Evolutionary conservation across 768 basidiomycete genomes (phyloP).

Genomic region (Lentinula lateritia): DNA sequence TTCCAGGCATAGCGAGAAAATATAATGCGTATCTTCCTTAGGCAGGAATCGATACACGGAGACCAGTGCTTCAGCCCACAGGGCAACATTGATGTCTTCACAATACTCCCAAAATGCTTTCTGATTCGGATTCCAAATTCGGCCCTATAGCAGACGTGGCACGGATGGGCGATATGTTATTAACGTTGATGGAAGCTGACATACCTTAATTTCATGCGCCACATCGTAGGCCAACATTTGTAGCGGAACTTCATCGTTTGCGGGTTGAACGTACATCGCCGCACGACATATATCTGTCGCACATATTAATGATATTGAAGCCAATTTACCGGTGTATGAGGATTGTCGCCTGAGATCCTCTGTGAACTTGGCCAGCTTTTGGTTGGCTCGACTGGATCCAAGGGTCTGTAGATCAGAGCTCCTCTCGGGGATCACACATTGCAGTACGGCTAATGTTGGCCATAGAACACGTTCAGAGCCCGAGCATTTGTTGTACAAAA

Average conservation of each 20-base stretch:
- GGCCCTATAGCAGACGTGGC: constrained; percentile 10
- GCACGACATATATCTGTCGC: constrained; percentile 75
- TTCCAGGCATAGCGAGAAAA: constrained; percentile 64
- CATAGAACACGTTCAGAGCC: constrained; percentile 54
- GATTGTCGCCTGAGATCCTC: constrained; percentile 61
- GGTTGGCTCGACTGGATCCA: constrained; percentile 16
- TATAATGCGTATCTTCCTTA: constrained; percentile 48
- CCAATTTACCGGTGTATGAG: constrained; percentile 45
- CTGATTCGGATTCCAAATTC: constrained; percentile 24
- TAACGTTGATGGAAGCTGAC: background rate
- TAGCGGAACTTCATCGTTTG: constrained; percentile 54
- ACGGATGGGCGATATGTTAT: background rate
- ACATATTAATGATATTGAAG: constrained; percentile 67
- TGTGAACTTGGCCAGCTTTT: constrained; percentile 46
- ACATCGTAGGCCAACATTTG: constrained; percentile 64
- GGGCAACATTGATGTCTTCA: constrained; percentile 71
- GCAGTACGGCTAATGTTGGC: constrained; percentile 74
- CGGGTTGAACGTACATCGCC: constrained; percentile 33
- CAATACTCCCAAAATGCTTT: constrained; percentile 67
- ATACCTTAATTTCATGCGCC: constrained; percentile 76
- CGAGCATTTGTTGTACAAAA: constrained; percentile 51
- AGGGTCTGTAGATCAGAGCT: constrained; percentile 49
- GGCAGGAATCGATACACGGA: constrained; percentile 68
- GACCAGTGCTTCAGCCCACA: constrained; percentile 72
- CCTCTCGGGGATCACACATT: constrained; percentile 72